Evolutionary conservation across 1,284 basidiomycete species (phyloP).

Genomic region (Ganoderma sinense): DNA sequence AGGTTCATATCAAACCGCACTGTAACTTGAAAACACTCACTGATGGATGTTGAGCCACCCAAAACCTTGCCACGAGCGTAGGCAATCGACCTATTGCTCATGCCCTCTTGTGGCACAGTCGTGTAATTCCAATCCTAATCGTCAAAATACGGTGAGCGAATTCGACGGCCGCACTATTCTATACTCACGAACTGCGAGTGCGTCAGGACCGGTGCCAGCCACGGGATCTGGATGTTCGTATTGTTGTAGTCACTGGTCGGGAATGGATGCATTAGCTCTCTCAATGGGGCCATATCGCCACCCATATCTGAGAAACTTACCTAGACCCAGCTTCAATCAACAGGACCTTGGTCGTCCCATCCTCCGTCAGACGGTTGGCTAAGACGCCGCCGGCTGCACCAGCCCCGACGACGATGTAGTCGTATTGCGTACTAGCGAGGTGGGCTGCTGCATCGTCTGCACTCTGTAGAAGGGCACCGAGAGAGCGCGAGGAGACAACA

Average conservation of each 20-base stretch:
- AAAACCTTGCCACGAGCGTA: conserved; percentile 37
- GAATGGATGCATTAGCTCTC: background rate
- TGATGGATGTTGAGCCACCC: conserved; percentile 38
- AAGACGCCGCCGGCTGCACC: conserved; percentile 14
- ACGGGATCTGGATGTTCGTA: conserved; percentile 15
- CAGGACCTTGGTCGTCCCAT: conserved; percentile 56
- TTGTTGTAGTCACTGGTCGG: conserved; percentile 15
- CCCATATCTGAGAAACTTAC: background rate
- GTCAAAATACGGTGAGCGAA: background rate
- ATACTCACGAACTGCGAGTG: conserved; percentile 12
- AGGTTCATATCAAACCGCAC: background rate
- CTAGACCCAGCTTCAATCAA: conserved; percentile 60
- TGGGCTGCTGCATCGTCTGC: conserved; percentile 16
- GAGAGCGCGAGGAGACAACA: background rate
- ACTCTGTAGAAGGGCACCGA: conserved; percentile 8
- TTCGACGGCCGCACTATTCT: background rate
- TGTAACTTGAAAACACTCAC: conserved; percentile 18
- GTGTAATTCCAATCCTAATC: conserved; percentile 35
- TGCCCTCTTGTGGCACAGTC: conserved; percentile 30
- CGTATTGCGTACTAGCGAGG: conserved; percentile 9
- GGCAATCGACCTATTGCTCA: conserved; percentile 35
- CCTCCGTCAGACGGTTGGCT: conserved; percentile 57
- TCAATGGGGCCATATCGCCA: too few species aligned
- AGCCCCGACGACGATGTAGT: conserved; percentile 17
- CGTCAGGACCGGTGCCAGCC: conserved; percentile 10